Percentiles rank a stretch among this genome's conserved stretches.
Evolutionary conservation across 2,329 filamentous ascomycete genomes (phyloP).

Genomic region (Microsporum ferrugineum): DNA sequence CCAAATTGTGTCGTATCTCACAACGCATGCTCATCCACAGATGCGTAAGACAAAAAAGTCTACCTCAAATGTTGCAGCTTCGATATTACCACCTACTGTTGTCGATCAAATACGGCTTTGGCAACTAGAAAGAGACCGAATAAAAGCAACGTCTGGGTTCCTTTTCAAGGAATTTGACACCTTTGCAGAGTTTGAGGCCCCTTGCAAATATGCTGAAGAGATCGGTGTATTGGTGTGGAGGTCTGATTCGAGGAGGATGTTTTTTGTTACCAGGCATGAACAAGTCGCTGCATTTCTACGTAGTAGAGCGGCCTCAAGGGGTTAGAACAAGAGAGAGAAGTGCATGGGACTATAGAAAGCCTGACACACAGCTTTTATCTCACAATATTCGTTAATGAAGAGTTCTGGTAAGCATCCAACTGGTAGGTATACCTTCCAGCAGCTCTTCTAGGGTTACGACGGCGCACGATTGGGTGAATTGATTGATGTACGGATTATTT

Average conservation of each 20-base stretch:
- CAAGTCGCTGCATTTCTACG: constrained; percentile 74
- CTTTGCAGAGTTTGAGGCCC: constrained; percentile 49
- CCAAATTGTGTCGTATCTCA: constrained; percentile 89
- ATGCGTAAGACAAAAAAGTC: constrained; percentile 55
- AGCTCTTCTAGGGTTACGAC: background rate
- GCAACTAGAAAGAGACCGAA: constrained; percentile 94
- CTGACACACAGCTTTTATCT: background rate
- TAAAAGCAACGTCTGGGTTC: constrained; percentile 73
- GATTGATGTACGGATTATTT: background rate
- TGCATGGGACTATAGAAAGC: background rate
- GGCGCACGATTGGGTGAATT: background rate
- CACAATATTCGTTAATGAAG: background rate
- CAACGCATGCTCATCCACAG: constrained; percentile 86
- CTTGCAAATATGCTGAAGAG: constrained; percentile 61
- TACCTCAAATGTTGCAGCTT: constrained; percentile 36
- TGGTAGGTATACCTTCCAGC: background rate
- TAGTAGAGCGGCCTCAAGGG: constrained; percentile 44
- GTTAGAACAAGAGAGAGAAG: constrained; percentile 7
- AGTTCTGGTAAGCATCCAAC: background rate
- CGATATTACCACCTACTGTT: constrained; percentile 84
- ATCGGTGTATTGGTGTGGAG: constrained; percentile 84
- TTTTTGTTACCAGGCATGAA: constrained; percentile 86
- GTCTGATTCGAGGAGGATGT: constrained; percentile 65
- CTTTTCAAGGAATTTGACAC: constrained; percentile 80
- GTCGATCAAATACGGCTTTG: constrained; percentile 95